These are phyloP conservation scores for Coffea canephora DNA, from an alignment of 257 asterid species.

Conservation along the genomic window DNA sequence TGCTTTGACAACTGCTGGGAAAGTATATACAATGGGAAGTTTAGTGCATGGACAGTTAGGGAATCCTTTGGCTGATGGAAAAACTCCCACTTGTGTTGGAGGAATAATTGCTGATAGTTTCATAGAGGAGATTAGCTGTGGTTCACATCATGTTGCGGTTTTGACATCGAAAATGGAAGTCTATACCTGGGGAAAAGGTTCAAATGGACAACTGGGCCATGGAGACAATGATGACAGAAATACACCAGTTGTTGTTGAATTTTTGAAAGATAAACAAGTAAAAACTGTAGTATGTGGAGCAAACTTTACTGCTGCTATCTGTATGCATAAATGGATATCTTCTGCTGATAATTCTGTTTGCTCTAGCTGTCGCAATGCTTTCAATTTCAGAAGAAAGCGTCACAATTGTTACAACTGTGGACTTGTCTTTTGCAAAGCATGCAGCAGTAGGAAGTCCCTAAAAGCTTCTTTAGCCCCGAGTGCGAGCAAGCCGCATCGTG, in stretches of 20 bases:
- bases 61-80: slow-evolving; percentile 34
- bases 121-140: slow-evolving; percentile 74
- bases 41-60: slow-evolving; percentile 38
- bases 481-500: slow-evolving; percentile 71
- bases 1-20: slow-evolving; percentile 55
- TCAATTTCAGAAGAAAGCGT: slow-evolving; percentile 71
- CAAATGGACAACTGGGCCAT: slow-evolving; percentile 78
- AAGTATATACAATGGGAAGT: slow-evolving; percentile 71
- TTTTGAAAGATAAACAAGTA: slow-evolving; percentile 70
- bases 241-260: slow-evolving; percentile 55
- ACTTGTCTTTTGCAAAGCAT: slow-evolving; percentile 71
- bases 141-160: slow-evolving; percentile 66
- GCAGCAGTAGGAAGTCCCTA: slow-evolving; percentile 63
- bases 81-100: slow-evolving; percentile 43
- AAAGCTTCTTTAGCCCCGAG: slow-evolving; percentile 82
- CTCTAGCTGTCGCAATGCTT: slow-evolving; percentile 64
- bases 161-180: slow-evolving; percentile 71
- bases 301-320: slow-evolving; percentile 67
- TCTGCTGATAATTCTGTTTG: slow-evolving; percentile 64
- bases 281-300: slow-evolving; percentile 73
- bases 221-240: slow-evolving; percentile 58
- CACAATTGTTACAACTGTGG: slow-evolving; percentile 95
- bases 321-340: slow-evolving; percentile 75
- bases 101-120: slow-evolving; percentile 45
- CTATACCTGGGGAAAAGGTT: slow-evolving; percentile 85